Evolutionary conservation across 1,284 basidiomycete genomes (phyloP).

Genomic region (Cystobasidium sp.): DNA sequence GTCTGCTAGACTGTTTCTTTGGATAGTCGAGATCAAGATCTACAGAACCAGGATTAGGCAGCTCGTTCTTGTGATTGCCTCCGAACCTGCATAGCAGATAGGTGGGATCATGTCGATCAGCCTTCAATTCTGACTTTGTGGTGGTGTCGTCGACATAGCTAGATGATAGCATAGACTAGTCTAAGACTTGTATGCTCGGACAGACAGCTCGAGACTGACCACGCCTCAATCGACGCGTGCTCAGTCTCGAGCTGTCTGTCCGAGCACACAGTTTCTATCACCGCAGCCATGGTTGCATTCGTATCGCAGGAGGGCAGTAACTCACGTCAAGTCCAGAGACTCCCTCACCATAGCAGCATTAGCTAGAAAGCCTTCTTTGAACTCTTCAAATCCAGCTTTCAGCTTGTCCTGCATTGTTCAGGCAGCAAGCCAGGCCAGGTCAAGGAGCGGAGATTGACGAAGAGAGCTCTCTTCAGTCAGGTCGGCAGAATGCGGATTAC

Average conservation of each 20-base stretch:
- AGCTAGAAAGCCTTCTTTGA: slow-evolving; percentile 23
- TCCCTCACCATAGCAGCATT: slow-evolving; percentile 10
- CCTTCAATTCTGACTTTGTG: no score
- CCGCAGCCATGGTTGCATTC: no score
- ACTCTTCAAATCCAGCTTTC: slow-evolving; percentile 8
- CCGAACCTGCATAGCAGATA: background rate
- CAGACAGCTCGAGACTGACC: no score
- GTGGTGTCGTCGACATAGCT: no score
- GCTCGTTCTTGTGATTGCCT: background rate
- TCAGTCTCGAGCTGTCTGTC: no score
- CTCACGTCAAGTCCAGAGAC: slow-evolving; percentile 11
- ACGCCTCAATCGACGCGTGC: no score
- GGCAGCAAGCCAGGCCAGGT: no score
- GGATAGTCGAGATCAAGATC: slow-evolving; percentile 14
- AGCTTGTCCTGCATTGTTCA: background rate
- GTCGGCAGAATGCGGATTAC: background rate
- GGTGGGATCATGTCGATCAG: background rate
- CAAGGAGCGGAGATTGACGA: background rate
- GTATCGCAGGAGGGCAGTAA: background rate
- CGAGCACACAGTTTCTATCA: no score
- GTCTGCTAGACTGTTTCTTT: background rate
- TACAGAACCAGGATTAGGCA: slow-evolving; percentile 16
- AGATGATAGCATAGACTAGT: no score
- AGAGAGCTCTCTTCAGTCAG: background rate
- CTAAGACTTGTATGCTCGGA: no score